phyloP scores from a whole-genome alignment of 257 asterid genomes.

The Prunella vulgaris region DNA sequence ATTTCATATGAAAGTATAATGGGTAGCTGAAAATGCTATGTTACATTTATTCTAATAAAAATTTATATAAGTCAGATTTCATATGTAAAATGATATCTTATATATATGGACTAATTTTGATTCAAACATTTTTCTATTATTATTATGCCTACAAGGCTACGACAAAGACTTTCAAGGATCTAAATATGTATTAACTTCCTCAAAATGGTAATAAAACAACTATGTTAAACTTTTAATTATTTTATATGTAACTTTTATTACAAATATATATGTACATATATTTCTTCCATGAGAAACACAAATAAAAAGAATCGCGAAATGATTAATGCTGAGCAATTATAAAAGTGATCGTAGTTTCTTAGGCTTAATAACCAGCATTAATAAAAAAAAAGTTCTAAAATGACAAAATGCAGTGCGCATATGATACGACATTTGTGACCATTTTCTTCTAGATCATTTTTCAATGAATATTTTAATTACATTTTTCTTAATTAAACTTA shows the following conservation, averaged over 20 bases:
- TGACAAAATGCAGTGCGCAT: not conserved
- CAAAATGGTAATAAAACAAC: not conserved
- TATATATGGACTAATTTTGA: too few species aligned
- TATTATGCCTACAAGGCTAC: too few species aligned
- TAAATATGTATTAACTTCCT: not conserved
- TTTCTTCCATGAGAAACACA: not conserved
- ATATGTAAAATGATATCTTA: too few species aligned
- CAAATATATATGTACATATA: too few species aligned
- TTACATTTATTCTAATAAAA: too few species aligned
- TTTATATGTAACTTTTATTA: not conserved
- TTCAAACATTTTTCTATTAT: too few species aligned
- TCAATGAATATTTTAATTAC: not conserved
- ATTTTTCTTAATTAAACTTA: conserved; percentile 15
- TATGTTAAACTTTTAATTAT: not conserved
- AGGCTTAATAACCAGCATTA: not conserved
- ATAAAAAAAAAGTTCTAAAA: too few species aligned
- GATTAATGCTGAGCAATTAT: not conserved
- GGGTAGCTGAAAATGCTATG: too few species aligned
- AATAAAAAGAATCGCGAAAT: not conserved
- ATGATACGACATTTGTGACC: not conserved
- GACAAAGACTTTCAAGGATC: not conserved
- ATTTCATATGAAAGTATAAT: too few species aligned
- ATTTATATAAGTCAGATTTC: too few species aligned
- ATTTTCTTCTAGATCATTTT: not conserved
- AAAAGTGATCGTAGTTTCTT: not conserved